Percentiles rank a stretch among this genome's conserved stretches.
phyloP scores from a whole-genome alignment of 2,329 filamentous ascomycete genomes.

The Diaporthe amygdali region DNA sequence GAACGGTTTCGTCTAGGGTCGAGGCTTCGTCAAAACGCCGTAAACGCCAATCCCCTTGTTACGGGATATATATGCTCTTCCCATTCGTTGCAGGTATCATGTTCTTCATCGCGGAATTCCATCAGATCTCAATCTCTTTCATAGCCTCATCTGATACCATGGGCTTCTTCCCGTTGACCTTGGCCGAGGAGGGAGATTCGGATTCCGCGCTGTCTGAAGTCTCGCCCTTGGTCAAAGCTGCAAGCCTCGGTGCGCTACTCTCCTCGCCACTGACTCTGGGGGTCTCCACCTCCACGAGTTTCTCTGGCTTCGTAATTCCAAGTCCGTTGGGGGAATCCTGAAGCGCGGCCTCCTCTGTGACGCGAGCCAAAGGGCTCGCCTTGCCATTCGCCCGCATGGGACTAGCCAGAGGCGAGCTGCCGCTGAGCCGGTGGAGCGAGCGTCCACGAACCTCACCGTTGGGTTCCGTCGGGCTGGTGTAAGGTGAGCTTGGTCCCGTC shows the following conservation, averaged over 20 bases:
- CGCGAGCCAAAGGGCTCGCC: conserved; percentile 74
- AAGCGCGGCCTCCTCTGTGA: conserved; percentile 69
- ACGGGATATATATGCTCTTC: conserved; percentile 26
- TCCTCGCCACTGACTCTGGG: conserved; percentile 55
- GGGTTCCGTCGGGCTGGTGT: conserved; percentile 67
- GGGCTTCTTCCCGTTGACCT: conserved; percentile 50
- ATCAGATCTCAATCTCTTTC: conserved; percentile 67
- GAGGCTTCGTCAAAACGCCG: conserved; percentile 27
- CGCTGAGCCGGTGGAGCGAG: conserved; percentile 72
- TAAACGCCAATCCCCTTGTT: conserved; percentile 26
- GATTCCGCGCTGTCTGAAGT: conserved; percentile 43
- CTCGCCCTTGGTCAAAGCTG: conserved; percentile 38
- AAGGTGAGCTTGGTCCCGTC: conserved; percentile 61
- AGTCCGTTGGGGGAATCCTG: conserved; percentile 44
- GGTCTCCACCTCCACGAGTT: conserved; percentile 62
- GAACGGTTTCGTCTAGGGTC: conserved; percentile 23
- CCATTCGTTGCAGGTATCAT: conserved; percentile 29
- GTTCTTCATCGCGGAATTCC: conserved; percentile 31
- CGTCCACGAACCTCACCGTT: conserved; percentile 69
- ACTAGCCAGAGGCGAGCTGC: conserved; percentile 66
- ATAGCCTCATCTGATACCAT: conserved; percentile 55
- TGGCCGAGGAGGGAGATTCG: conserved; percentile 30
- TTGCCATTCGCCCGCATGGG: conserved; percentile 72
- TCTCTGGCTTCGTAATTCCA: conserved; percentile 48
- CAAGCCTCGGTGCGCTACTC: conserved; percentile 35